These are phyloP conservation scores for Lachancea thermotolerans DNA, from an alignment of 805 yeast genomes.

Conservation along the genomic window DNA sequence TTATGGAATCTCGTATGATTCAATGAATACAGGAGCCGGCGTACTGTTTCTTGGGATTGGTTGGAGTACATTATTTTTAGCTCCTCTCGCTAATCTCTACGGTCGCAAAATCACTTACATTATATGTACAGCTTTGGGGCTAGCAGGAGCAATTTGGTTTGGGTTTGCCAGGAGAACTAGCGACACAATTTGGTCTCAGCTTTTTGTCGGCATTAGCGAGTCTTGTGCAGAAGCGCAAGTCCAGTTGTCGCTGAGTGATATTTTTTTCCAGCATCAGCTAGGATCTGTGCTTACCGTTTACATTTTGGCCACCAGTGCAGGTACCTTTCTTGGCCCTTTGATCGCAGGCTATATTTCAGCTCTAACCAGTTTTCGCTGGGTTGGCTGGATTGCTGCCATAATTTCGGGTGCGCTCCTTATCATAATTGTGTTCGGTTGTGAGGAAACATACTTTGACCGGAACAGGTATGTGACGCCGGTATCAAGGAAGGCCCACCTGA, in stretches of 20 bases:
- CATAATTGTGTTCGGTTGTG: slow-evolving; percentile 52
- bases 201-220: slow-evolving; percentile 75
- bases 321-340: slow-evolving; percentile 74
- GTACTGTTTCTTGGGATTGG: slow-evolving; percentile 67
- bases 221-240: slow-evolving; percentile 71
- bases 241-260: slow-evolving; percentile 61
- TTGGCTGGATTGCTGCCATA: slow-evolving; percentile 61
- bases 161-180: slow-evolving; percentile 45
- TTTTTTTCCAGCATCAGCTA: slow-evolving; percentile 71
- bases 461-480: slow-evolving; percentile 34
- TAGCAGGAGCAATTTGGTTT: slow-evolving; percentile 67
- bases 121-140: slow-evolving; percentile 52
- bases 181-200: slow-evolving; percentile 71
- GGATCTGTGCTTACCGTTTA: slow-evolving; percentile 68
- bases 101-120: slow-evolving; percentile 62
- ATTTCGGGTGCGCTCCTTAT: slow-evolving; percentile 52
- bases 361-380: slow-evolving; percentile 67
- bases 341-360: slow-evolving; percentile 68
- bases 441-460: slow-evolving; percentile 66
- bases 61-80: slow-evolving; percentile 52
- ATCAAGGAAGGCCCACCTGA: slow-evolving; percentile 12
- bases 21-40: slow-evolving; percentile 79
- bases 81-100: slow-evolving; percentile 62
- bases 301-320: slow-evolving; percentile 66
- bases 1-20: slow-evolving; percentile 57